Evolutionary conservation across 2,329 filamentous ascomycete species (phyloP).

Genomic region (Colletotrichum sp.): DNA sequence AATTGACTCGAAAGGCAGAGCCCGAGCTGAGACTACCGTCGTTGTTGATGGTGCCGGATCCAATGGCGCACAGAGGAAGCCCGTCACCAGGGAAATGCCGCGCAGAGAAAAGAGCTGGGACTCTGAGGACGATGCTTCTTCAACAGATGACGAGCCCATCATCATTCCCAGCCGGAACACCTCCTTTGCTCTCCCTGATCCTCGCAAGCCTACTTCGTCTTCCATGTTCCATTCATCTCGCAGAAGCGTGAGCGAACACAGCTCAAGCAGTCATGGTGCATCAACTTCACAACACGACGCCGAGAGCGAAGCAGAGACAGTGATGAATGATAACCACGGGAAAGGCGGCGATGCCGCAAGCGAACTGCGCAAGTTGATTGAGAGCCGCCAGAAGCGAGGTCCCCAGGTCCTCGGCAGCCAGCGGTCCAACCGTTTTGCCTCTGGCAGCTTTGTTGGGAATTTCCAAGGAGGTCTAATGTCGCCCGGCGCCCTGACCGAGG

Average conservation of each 20-base stretch:
- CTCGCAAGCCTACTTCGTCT: constrained; percentile 50
- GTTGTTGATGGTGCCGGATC: constrained; percentile 37
- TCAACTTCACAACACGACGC: constrained; percentile 36
- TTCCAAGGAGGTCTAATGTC: constrained; percentile 49
- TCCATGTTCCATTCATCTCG: constrained; percentile 53
- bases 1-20: constrained; percentile 66
- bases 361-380: constrained; percentile 63
- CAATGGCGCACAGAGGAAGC: neutral
- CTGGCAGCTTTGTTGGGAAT: constrained; percentile 32
- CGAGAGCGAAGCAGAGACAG: constrained; percentile 66
- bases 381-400: constrained; percentile 52
- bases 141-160: constrained; percentile 68
- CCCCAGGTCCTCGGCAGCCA: constrained; percentile 25
- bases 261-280: constrained; percentile 43
- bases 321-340: constrained; percentile 50
- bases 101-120: constrained; percentile 41
- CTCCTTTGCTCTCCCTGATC: constrained; percentile 63
- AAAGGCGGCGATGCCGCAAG: constrained; percentile 62
- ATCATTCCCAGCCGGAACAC: constrained; percentile 65
- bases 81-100: constrained; percentile 27
- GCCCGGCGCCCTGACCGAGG: constrained; percentile 55
- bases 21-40: constrained; percentile 58
- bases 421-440: constrained; percentile 28
- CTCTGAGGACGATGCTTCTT: constrained; percentile 59
- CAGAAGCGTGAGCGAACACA: constrained; percentile 55